These are phyloP conservation scores for Brassica hybrid DNA, from an alignment of 441 rosid genomes.

Conservation along the genomic window DNA sequence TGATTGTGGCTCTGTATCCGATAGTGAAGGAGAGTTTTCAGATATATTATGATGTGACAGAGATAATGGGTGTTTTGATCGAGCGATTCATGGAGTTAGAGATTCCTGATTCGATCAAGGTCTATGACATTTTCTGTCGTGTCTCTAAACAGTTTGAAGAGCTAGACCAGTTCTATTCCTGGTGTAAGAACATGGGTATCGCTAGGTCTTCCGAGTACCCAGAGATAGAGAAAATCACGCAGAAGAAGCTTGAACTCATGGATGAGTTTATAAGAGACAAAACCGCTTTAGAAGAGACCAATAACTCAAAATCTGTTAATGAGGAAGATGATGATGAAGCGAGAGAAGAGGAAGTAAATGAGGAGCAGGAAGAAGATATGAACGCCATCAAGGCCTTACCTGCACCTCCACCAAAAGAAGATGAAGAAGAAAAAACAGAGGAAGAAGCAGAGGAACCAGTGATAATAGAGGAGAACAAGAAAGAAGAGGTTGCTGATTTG, in stretches of 20 bases:
- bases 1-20: constrained; percentile 73
- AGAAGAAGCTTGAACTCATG: constrained; percentile 80
- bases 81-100: constrained; percentile 89
- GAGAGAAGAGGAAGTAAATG: constrained; percentile 36
- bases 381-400: constrained; percentile 65
- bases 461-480: constrained; percentile 31
- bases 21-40: constrained; percentile 81
- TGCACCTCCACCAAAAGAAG: constrained; percentile 50
- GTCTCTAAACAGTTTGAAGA: constrained; percentile 74
- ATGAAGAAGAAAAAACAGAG: constrained; percentile 39
- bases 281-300: constrained; percentile 48
- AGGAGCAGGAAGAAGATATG: constrained; percentile 55
- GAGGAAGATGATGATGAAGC: constrained; percentile 42
- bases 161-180: constrained; percentile 66
- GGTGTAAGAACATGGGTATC: constrained; percentile 74
- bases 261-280: constrained; percentile 83
- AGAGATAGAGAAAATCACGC: constrained; percentile 75
- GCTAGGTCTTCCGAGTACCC: constrained; percentile 83
- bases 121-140: constrained; percentile 69
- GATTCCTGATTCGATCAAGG: constrained; percentile 61
- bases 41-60: constrained; percentile 72
- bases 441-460: constrained; percentile 42
- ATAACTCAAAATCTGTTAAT: constrained; percentile 19
- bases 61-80: constrained; percentile 61
- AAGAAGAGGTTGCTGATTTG: constrained; percentile 58